Base-by-base conservation (phyloP, 768 basidiomycete species). In the Termitomyces sp. region DNA sequence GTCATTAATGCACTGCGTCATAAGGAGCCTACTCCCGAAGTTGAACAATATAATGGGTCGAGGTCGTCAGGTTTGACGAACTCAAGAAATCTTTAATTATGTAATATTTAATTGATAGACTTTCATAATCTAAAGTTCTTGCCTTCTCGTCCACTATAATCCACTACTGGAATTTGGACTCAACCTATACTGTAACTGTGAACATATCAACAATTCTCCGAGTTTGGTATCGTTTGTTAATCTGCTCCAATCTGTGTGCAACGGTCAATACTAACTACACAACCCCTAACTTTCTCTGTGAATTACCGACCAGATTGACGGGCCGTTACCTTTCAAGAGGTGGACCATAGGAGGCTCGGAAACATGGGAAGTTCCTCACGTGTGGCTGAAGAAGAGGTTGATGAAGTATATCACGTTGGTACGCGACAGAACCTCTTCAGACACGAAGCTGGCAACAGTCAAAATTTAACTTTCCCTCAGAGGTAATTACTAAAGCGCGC, bases 401-500 rank as follows among this genome's bases (percentile, higher is more conserved):
- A 41, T 1, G 73, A 79, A 55, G 70, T 74, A 5, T 82, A 62
- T 58, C 78, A 80, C 51, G 80, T 82, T 47, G 79, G 81, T 81
- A 56, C 50, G 78, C 54, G n/a, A 18, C 35, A 18, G n/a, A n/a
- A n/a, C n/a, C n/a, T 3, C 18, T 9, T 35, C 5, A 35, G 12
- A 29, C 27, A 16, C 32, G 5, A 40, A 15, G 15, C 27, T 33
- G n/a, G 12, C 31, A 23, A 20, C 36, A 54, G 42, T 39, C 52
- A 18, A 45, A 35, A 43, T 44, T 39, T 40, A 39, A 45, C 54
- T 29, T 13, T 15, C 13, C 23, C 51, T 27, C 47, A 86, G 86
- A 88, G 73, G 83, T 85, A 39, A 80, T 87, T 58, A 79, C 72
- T 6, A 76, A 73, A 50, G 85, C 85, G 25, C 77, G 83, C 46